Evolutionary conservation across 2,329 filamentous ascomycete species (phyloP), one percentile per base, ranked within the genome.

Genomic region (Colletotrichum paranaense): DNA sequence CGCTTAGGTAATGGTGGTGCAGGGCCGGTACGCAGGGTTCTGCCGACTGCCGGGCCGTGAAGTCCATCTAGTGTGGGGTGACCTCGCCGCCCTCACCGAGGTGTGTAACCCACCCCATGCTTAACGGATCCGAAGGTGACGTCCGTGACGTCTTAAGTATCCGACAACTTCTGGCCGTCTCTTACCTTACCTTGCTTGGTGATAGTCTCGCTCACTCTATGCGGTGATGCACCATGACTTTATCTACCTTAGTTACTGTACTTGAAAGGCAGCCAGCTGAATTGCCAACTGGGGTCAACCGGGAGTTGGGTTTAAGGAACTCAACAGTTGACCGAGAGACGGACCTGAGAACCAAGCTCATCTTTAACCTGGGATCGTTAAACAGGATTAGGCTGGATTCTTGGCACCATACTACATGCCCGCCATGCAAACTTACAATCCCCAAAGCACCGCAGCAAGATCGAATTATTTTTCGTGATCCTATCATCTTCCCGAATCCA

Each of bases 1-100:
- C 14, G 72, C 68, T 74, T 72, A 74, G 68, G 63, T 74, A 74
- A 74, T 7, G 28, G 28, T 16, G 19, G 12, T 14, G 32, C 14
- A 58, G 52, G 49, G n/a, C 55, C 68, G 52, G 52, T 28, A 24
- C 68, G 62, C 62, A 64, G 59, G 57, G 52, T 74, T 74, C 62
- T 58, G 72, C 72, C 58, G 68, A 26, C 68, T 56, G 28, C 68
- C 70, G 70, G 63, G 22, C 46, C 49, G 11, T 58, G 58, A 19
- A 42, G 32, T 35, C 32, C 32, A 12, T 35, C 32, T 12, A 35
- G 38, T 24, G 49, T 28, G n/a, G 26, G 12, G 22, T 30, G 30
- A 7, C 24, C 14, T 26, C 16, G 12, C 4, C 12, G 30, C 12
- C 35, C 24, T 26, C 16, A 22, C 4, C 12, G 35, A 60, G 9